phyloP scores from a whole-genome alignment of 2,329 filamentous ascomycete species.

The Fusarium lyarnte region DNA sequence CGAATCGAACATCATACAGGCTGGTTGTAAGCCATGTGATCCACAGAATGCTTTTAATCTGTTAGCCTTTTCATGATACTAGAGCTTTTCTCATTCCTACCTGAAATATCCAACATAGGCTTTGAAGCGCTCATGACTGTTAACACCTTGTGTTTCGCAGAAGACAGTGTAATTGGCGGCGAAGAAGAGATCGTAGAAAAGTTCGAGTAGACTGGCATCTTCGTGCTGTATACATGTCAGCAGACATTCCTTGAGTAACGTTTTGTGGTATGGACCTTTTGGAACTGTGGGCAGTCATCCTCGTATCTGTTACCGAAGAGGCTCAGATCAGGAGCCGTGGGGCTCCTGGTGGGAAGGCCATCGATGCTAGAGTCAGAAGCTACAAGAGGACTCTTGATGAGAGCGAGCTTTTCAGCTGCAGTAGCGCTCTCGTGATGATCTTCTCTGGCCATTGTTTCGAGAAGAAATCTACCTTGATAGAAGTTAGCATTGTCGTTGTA shows the following conservation, averaged over 20 bases:
- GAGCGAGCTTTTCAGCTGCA: conserved; percentile 42
- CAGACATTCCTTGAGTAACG: rapidly evolving
- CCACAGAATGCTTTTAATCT: conserved; percentile 63
- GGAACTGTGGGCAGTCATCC: conserved; percentile 38
- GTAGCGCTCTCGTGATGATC: not conserved
- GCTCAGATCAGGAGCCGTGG: conserved; percentile 27
- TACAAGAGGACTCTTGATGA: conserved; percentile 47
- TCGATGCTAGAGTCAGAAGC: conserved; percentile 22
- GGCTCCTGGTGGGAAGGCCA: not conserved
- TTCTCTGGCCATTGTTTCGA: conserved; percentile 30
- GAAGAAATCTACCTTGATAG: not conserved
- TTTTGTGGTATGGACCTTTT: conserved; percentile 27
- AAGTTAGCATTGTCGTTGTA: not conserved
- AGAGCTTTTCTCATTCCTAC: conserved; percentile 14
- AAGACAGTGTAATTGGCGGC: conserved; percentile 73
- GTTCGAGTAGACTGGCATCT: conserved; percentile 50
- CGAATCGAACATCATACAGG: conserved; percentile 73
- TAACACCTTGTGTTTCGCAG: conserved; percentile 46
- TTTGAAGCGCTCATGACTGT: conserved; percentile 45
- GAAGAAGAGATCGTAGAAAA: conserved; percentile 54
- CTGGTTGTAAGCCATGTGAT: conserved; percentile 74
- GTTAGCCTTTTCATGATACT: not conserved
- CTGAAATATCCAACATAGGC: conserved; percentile 51
- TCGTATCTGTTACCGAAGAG: conserved; percentile 42
- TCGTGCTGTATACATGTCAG: conserved; percentile 41